Evolutionary conservation across 2,329 filamentous ascomycete species (phyloP), one percentile per base, ranked within the genome.

Genomic region (Tolypocladium sp.): DNA sequence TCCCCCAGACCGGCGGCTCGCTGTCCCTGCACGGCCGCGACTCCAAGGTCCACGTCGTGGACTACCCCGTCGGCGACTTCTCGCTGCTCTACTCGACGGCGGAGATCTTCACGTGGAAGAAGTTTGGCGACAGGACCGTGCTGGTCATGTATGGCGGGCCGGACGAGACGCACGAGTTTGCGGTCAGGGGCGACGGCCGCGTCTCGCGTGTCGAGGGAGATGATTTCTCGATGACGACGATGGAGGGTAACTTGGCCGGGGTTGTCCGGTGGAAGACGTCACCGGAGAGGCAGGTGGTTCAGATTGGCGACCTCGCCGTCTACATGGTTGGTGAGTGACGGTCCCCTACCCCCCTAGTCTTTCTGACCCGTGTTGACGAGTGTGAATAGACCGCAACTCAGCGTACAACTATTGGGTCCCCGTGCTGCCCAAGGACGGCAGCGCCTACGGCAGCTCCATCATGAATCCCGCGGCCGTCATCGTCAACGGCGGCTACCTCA

Each of bases 351-450:
- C 9, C 12, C 9, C 22, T 33, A 10, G 22, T 7, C 9, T n/a
- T 15, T 8, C 33, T 25, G 27, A 15, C 44, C 38, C 6, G 6
- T 44, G 44, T 52, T 66, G 44, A 65, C 37, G 9, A 1, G 13
- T 1, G 33, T 4, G 2, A 0, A 0, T 59, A 81, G 86, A 88
- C 64, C 82, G 86, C 51, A 84, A 87, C 62, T 75, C 81, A 15
- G 87, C 86, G 0, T 90, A 89, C 71, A 82, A 86, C 62, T 88
- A 87, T 71, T 90, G 86, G 86, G 81, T 84, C 0, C 74, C 86
- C 2, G 81, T 87, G 56, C 67, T 84, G 2, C 77, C 77, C 0
- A 73, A 71, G 2, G 58, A 63, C 6, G 64, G 66, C 7, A 57
- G 65, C 7, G 66, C 71, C 0, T 76, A 67, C 9, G 73, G 73